Percentiles rank a stretch among this genome's conserved stretches.
phyloP scores from a whole-genome alignment of 345 rosid genomes.

The Melaleuca alternifolia region DNA sequence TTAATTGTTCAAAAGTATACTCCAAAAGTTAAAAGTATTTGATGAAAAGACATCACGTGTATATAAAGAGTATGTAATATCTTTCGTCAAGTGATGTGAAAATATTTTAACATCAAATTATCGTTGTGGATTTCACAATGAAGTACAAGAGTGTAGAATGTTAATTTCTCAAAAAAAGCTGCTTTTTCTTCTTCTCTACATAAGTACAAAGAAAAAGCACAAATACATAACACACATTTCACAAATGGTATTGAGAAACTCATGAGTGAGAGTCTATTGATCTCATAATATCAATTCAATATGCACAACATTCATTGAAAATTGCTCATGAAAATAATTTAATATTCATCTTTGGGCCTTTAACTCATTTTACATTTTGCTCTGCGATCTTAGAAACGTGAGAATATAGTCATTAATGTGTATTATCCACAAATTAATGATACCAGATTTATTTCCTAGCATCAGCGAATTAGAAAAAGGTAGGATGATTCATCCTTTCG shows the following conservation, averaged over 20 bases:
- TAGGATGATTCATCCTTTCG: neutral
- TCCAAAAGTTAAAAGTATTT: too few species aligned
- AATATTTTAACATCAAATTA: neutral
- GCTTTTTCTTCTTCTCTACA: neutral
- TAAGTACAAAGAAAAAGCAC: neutral
- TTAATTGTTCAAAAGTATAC: too few species aligned
- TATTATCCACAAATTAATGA: neutral
- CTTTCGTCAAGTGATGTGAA: too few species aligned
- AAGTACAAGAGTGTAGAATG: neutral
- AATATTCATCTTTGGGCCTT: neutral
- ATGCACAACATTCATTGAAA: neutral
- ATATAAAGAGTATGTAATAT: too few species aligned
- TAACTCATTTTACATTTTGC: neutral
- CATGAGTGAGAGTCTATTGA: neutral
- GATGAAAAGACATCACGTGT: too few species aligned
- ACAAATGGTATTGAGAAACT: neutral
- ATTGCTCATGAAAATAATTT: neutral
- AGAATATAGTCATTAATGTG: too few species aligned
- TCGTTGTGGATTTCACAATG: neutral
- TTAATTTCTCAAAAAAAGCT: neutral
- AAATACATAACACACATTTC: neutral
- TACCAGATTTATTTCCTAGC: neutral
- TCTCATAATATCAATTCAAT: neutral
- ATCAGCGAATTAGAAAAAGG: accelerated
- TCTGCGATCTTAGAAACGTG: neutral